A percentile compares a stretch with the other conserved stretches of the same genome.
These are phyloP conservation scores for Hyphopichia wangnamkhiaoensis DNA, from an alignment of 1,139 yeast genomes.

Conservation along the genomic window DNA sequence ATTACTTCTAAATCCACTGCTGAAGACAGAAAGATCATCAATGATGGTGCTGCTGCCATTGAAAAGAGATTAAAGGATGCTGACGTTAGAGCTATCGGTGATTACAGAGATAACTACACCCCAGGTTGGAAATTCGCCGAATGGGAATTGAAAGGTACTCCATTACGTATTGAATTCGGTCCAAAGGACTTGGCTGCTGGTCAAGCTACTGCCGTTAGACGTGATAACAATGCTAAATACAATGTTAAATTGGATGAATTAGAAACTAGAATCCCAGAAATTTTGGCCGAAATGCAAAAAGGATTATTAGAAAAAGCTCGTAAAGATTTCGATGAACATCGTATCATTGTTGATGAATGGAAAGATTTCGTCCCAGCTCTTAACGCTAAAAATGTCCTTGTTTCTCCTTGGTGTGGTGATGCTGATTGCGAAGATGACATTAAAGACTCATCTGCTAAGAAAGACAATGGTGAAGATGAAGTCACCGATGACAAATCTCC, in stretches of 20 bases:
- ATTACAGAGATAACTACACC: slow-evolving; percentile 89
- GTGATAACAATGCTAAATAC: slow-evolving; percentile 82
- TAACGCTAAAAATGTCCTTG: slow-evolving; percentile 85
- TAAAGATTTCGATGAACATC: slow-evolving; percentile 77
- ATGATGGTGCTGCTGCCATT: slow-evolving; percentile 66
- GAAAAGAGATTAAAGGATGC: slow-evolving; percentile 57
- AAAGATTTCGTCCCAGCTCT: slow-evolving; percentile 90
- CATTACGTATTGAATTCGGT: slow-evolving; percentile 91
- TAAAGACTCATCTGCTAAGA: slow-evolving; percentile 87
- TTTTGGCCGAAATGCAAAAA: slow-evolving; percentile 77
- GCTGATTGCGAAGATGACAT: slow-evolving; percentile 95
- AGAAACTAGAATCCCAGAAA: slow-evolving; percentile 66
- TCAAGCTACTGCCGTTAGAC: slow-evolving; percentile 86
- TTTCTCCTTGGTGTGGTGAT: slow-evolving; percentile 98
- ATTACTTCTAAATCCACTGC: slow-evolving; percentile 82
- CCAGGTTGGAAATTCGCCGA: slow-evolving; percentile 99
- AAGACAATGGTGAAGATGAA: slow-evolving; percentile 76
- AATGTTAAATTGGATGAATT: slow-evolving; percentile 65
- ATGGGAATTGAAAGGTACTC: slow-evolving; percentile 95
- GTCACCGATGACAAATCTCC: slow-evolving; percentile 96
- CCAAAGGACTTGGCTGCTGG: slow-evolving; percentile 87
- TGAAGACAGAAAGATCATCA: slow-evolving; percentile 70
- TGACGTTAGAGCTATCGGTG: slow-evolving; percentile 77
- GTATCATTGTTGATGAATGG: slow-evolving; percentile 81
- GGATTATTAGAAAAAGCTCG: slow-evolving; percentile 80